These are phyloP conservation scores for Aspergillus persii DNA, from an alignment of 2,329 filamentous ascomycete genomes.

Conservation along the genomic window DNA sequence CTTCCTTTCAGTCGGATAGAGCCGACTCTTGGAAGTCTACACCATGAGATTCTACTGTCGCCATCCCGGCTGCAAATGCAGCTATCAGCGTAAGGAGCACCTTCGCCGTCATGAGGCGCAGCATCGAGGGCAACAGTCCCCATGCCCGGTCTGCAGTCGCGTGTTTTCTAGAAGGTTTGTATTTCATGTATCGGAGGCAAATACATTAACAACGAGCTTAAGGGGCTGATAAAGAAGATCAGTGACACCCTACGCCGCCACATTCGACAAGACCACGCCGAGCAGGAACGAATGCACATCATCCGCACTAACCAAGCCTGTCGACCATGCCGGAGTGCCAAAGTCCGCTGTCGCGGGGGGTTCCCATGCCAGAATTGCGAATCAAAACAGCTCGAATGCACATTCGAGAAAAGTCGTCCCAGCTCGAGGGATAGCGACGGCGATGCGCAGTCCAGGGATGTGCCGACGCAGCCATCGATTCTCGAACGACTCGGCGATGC, in stretches of 20 bases:
- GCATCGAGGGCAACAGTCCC: slow-evolving; percentile 6
- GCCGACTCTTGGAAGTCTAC: not conserved
- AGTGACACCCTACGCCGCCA: slow-evolving; percentile 21
- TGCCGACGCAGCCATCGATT: not conserved
- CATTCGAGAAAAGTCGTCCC: not conserved
- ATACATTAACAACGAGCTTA: too few species aligned
- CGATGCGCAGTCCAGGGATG: not conserved
- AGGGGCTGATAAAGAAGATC: not conserved
- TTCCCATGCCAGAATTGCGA: slow-evolving; percentile 6
- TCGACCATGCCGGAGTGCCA: slow-evolving; percentile 9
- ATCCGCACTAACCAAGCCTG: slow-evolving; percentile 16
- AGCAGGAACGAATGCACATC: slow-evolving; percentile 1
- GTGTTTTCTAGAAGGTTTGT: slow-evolving; percentile 15
- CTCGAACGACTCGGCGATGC: not conserved
- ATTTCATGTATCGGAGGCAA: not conserved
- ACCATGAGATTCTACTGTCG: slow-evolving; percentile 6
- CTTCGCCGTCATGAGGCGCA: slow-evolving; percentile 14
- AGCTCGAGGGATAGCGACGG: not conserved
- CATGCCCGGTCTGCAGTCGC: slow-evolving; percentile 17
- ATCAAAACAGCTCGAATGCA: not conserved
- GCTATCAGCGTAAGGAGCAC: slow-evolving; percentile 20
- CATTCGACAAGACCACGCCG: slow-evolving; percentile 15
- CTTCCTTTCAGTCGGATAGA: not conserved
- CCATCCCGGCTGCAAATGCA: slow-evolving; percentile 8
- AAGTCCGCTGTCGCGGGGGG: slow-evolving; percentile 11